Percentiles rank a stretch among this genome's conserved stretches.
Conservation (phyloP, 1,139 yeast species). For the Kodamaea sp. region DNA sequence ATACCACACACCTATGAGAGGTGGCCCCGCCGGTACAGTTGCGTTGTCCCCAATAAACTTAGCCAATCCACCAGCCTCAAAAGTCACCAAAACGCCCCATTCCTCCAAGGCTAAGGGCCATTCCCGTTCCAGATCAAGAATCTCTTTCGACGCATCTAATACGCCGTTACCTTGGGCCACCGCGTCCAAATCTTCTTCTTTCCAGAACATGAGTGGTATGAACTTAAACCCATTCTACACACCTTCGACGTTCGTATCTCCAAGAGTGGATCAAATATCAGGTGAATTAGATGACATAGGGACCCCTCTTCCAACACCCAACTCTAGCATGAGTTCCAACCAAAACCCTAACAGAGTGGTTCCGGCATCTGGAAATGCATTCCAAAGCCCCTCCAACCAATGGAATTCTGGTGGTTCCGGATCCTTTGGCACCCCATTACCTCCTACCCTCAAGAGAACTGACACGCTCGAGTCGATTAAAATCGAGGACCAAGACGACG, state of each 20-base stretch:
- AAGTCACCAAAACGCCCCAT: conserved; percentile 35
- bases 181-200: conserved; percentile 15
- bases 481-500: conserved; percentile 46
- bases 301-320: conserved; percentile 38
- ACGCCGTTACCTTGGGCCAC: conserved; percentile 10
- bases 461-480: conserved; percentile 34
- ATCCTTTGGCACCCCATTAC: conserved; percentile 9
- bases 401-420: conserved; percentile 3
- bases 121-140: conserved; percentile 42
- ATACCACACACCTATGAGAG: conserved; percentile 34
- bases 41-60: conserved; percentile 27
- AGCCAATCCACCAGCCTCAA: conserved; percentile 20
- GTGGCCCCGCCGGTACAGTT: conserved; percentile 9
- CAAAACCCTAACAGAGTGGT: not conserved
- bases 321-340: conserved; percentile 8
- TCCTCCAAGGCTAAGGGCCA: conserved; percentile 35
- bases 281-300: conserved; percentile 32
- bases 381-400: conserved; percentile 10
- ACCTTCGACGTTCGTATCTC: conserved; percentile 43
- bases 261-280: conserved; percentile 31
- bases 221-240: conserved; percentile 48
- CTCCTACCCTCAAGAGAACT: conserved; percentile 12
- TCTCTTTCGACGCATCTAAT: conserved; percentile 34
- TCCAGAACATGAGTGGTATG: conserved; percentile 19
- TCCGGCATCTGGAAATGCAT: not conserved